phyloP scores from a whole-genome alignment of 768 basidiomycete species.

The Trametes sanguinea region DNA sequence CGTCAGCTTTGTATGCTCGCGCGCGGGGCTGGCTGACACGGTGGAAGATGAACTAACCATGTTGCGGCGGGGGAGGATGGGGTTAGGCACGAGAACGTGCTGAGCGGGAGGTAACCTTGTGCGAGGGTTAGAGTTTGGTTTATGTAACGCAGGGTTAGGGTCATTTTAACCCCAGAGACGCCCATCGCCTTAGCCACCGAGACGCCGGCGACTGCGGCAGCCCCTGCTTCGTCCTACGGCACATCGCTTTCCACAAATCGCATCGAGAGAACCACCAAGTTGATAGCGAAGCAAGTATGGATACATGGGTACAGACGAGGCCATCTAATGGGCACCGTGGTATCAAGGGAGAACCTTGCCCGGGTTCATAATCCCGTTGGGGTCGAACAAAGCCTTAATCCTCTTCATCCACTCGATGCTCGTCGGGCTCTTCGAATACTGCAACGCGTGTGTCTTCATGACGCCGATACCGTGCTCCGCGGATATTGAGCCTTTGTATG shows the following conservation, averaged over 20 bases:
- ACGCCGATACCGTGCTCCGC: constrained; percentile 98
- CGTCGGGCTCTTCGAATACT: constrained; percentile 79
- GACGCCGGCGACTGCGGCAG: not conserved
- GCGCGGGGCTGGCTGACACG: not conserved
- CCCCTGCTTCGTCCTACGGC: not conserved
- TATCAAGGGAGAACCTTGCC: constrained; percentile 64
- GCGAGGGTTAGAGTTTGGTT: constrained; percentile 29
- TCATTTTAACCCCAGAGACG: constrained; percentile 20
- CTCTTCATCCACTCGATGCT: constrained; percentile 89
- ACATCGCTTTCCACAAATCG: not conserved
- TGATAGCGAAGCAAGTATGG: not conserved
- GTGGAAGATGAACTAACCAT: constrained; percentile 19
- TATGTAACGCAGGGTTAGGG: constrained; percentile 26
- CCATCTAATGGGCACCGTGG: not conserved
- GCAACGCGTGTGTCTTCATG: constrained; percentile 89
- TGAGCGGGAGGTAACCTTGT: constrained; percentile 25
- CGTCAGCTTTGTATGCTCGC: not conserved
- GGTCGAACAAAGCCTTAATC: constrained; percentile 89
- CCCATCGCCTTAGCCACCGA: not conserved
- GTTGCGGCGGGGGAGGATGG: not conserved
- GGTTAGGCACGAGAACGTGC: not conserved
- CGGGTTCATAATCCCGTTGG: constrained; percentile 90
- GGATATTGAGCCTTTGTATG: constrained; percentile 86
- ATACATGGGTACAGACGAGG: constrained; percentile 4
- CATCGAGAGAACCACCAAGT: not conserved